These are phyloP conservation scores for Escovopsis weberi DNA, from an alignment of 2,329 filamentous ascomycete species.

Conservation along the genomic window DNA sequence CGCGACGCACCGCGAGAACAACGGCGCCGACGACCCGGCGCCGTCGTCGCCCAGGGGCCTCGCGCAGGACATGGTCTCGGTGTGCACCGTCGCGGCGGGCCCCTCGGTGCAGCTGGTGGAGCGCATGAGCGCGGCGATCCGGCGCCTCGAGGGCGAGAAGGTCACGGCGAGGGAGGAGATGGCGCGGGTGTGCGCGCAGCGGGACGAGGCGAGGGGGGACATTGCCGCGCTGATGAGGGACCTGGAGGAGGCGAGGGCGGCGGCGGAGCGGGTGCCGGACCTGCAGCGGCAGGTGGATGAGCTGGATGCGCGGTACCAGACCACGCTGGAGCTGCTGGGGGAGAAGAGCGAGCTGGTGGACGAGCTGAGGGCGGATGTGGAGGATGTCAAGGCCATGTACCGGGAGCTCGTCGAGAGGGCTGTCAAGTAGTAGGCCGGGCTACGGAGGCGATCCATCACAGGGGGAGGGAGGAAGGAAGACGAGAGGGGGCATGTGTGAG, in stretches of 20 bases:
- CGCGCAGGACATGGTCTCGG: constrained; percentile 73
- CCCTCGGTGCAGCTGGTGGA: constrained; percentile 92
- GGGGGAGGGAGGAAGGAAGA: neutral
- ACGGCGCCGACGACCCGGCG: constrained; percentile 12
- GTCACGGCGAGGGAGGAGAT: constrained; percentile 81
- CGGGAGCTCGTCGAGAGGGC: constrained; percentile 80
- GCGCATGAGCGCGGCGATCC: constrained; percentile 85
- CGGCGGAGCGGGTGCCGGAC: constrained; percentile 43
- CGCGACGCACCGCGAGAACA: constrained; percentile 34
- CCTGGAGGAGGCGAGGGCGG: constrained; percentile 52
- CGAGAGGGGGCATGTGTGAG: neutral
- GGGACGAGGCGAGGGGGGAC: constrained; percentile 82
- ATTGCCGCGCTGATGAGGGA: constrained; percentile 87
- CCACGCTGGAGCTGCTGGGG: constrained; percentile 83
- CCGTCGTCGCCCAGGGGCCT: constrained; percentile 51
- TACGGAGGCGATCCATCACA: neutral
- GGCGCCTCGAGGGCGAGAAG: constrained; percentile 82
- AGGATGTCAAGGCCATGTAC: constrained; percentile 93
- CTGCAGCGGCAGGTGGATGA: constrained; percentile 55
- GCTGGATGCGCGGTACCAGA: constrained; percentile 69
- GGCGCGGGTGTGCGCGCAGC: constrained; percentile 61
- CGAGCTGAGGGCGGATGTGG: constrained; percentile 76
- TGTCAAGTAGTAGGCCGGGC: constrained; percentile 38
- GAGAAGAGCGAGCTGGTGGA: constrained; percentile 95
- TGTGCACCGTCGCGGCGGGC: constrained; percentile 78